Evolutionary conservation across 192 early-diverging fungal species (phyloP).

Genomic region (Paraglomus brasilianum): DNA sequence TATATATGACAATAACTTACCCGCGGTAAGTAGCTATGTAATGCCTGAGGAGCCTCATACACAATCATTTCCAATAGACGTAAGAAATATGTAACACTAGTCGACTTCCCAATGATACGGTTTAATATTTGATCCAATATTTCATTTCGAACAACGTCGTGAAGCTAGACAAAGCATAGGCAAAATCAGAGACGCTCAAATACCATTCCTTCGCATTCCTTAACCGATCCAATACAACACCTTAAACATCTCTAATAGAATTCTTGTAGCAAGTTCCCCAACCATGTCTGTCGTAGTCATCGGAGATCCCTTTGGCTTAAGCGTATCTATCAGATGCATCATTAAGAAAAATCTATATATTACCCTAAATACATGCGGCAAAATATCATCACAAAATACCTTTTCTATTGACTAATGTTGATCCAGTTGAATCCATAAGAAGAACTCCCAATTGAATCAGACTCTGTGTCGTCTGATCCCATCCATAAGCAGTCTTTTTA

Average conservation of each 20-base stretch:
- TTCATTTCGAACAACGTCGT: constrained; percentile 66
- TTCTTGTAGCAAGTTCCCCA: constrained; percentile 41
- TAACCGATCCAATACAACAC: constrained; percentile 29
- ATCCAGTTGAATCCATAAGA: constrained; percentile 46
- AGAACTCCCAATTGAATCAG: constrained; percentile 50
- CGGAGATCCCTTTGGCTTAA: constrained; percentile 16
- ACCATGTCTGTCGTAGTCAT: constrained; percentile 42
- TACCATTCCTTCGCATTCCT: not conserved
- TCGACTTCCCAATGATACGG: constrained; percentile 51
- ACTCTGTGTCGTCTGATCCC: constrained; percentile 58
- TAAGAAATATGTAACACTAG: constrained; percentile 47
- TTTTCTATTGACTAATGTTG: constrained; percentile 32
- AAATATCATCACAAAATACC: constrained; percentile 13
- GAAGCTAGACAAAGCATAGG: constrained; percentile 44
- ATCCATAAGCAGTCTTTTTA: constrained; percentile 46
- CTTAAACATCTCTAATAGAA: constrained; percentile 53
- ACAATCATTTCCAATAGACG: constrained; percentile 48
- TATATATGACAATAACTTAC: constrained; percentile 6
- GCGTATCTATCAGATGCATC: not conserved
- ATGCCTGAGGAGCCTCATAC: constrained; percentile 38
- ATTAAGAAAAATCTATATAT: not conserved
- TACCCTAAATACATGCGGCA: not conserved
- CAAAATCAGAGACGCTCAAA: not conserved
- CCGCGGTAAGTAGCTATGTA: constrained; percentile 39
- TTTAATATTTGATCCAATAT: constrained; percentile 69